phyloP scores from a whole-genome alignment of 352 stramenopile genomes.

The Phytopythium oedochilum region DNA sequence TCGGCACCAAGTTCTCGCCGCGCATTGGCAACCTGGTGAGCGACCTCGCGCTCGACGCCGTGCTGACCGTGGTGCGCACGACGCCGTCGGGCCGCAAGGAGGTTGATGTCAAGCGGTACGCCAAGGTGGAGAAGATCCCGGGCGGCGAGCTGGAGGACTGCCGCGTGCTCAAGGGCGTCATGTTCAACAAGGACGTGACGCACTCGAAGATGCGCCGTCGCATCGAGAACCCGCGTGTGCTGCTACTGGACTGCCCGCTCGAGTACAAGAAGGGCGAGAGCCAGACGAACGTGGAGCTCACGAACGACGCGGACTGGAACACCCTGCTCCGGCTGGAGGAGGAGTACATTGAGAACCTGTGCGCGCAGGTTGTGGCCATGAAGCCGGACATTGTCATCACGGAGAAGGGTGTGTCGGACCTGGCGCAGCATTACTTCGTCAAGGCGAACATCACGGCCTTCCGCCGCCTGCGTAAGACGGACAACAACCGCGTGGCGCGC shows the following conservation, averaged over 20 bases:
- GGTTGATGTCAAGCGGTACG: slow-evolving; percentile 99
- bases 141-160: slow-evolving; percentile 95
- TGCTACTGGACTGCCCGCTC: slow-evolving; percentile 98
- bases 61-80: slow-evolving; percentile 92
- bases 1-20: slow-evolving; percentile 98
- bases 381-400: slow-evolving; percentile 99
- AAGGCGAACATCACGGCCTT: slow-evolving; percentile 99
- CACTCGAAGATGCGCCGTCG: slow-evolving; percentile 98
- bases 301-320: slow-evolving; percentile 98
- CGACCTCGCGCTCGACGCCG: slow-evolving; percentile 96
- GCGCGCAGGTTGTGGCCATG: slow-evolving; percentile 97
- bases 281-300: slow-evolving; percentile 98
- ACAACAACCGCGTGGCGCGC: slow-evolving; percentile 99
- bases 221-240: slow-evolving; percentile 98
- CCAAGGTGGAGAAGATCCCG: slow-evolving; percentile 99
- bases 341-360: slow-evolving; percentile 99
- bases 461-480: slow-evolving; percentile 97
- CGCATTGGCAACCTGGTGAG: slow-evolving; percentile 96
- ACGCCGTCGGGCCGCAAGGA: slow-evolving; percentile 89
- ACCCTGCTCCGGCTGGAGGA: slow-evolving; percentile 98
- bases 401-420: slow-evolving; percentile 99
- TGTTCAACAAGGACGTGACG: slow-evolving; percentile 99
- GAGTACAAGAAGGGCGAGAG: slow-evolving; percentile 99
- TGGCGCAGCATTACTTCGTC: slow-evolving; percentile 99
- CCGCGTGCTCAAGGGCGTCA: slow-evolving; percentile 96